A percentile compares a stretch with the other conserved stretches of the same genome.
Evolutionary conservation across 306 rosid species (phyloP).

Genomic region (Ochetophila trinervis): DNA sequence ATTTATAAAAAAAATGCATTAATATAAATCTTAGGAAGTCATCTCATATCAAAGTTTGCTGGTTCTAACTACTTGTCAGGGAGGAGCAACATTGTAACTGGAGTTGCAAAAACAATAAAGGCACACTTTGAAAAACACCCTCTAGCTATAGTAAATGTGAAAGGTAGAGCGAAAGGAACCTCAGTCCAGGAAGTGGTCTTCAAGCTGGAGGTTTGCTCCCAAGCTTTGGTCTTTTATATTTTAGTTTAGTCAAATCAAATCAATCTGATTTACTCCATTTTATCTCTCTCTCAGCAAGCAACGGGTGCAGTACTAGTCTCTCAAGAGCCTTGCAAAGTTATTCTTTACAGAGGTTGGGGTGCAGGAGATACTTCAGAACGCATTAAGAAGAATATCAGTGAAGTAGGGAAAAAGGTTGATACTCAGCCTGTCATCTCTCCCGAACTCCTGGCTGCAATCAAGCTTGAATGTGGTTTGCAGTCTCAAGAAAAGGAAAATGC

Average conservation of each 20-base stretch:
- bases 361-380: slow-evolving; percentile 38
- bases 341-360: slow-evolving; percentile 94
- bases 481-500: slow-evolving; percentile 21
- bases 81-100: slow-evolving; percentile 67
- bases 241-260: slow-evolving; percentile 6
- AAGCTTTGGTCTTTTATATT: slow-evolving; percentile 14
- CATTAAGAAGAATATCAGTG: slow-evolving; percentile 20
- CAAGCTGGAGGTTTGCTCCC: slow-evolving; percentile 64
- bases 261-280: neutral
- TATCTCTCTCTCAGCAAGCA: slow-evolving; percentile 50
- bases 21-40: slow-evolving; percentile 1
- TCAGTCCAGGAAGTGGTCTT: slow-evolving; percentile 77
- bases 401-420: slow-evolving; percentile 17
- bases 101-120: slow-evolving; percentile 71
- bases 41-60: neutral
- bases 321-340: slow-evolving; percentile 79
- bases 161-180: slow-evolving; percentile 89
- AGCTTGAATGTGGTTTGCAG: slow-evolving; percentile 76
- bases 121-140: slow-evolving; percentile 63
- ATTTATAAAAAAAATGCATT: neutral
- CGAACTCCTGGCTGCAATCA: slow-evolving; percentile 82
- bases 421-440: slow-evolving; percentile 48
- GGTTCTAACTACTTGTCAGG: slow-evolving; percentile 42
- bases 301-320: slow-evolving; percentile 84
- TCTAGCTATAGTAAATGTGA: slow-evolving; percentile 79